Percentiles rank a stretch among this genome's conserved stretches.
phyloP scores from a whole-genome alignment of 2,329 filamentous ascomycete species.

The Blumeria graminis region DNA sequence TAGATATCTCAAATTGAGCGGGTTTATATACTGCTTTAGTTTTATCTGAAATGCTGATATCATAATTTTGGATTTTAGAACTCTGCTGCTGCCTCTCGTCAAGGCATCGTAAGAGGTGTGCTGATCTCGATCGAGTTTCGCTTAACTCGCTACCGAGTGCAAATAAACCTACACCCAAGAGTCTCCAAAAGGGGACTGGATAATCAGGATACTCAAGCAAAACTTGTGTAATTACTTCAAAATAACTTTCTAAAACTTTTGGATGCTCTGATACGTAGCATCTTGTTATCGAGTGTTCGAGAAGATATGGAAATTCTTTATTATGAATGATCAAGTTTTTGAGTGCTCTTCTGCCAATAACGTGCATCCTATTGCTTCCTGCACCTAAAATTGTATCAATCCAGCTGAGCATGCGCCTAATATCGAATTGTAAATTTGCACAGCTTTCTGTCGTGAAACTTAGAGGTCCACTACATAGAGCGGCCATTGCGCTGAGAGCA shows the following conservation, averaged over 20 bases:
- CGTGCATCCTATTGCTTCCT: constrained; percentile 72
- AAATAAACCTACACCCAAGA: constrained; percentile 70
- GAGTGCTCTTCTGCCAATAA: constrained; percentile 68
- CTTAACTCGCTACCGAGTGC: constrained; percentile 82
- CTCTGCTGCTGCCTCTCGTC: constrained; percentile 66
- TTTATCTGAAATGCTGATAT: constrained; percentile 96
- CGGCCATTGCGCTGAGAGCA: constrained; percentile 84
- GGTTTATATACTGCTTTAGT: constrained; percentile 95
- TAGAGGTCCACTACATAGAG: constrained; percentile 67
- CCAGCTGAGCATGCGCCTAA: constrained; percentile 83
- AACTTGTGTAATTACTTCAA: constrained; percentile 73
- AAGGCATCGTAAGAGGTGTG: constrained; percentile 52
- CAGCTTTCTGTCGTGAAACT: constrained; percentile 74
- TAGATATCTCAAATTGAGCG: constrained; percentile 90
- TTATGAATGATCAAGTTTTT: constrained; percentile 83
- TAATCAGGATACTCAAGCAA: constrained; percentile 65
- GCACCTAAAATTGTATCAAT: constrained; percentile 87
- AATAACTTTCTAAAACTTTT: constrained; percentile 85
- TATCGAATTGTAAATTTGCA: constrained; percentile 71
- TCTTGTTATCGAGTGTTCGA: constrained; percentile 75
- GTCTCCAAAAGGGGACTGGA: constrained; percentile 69
- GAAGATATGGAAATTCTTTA: constrained; percentile 57
- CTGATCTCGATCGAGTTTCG: constrained; percentile 71
- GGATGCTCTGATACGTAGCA: constrained; percentile 65
- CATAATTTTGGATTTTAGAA: constrained; percentile 87